Evolutionary conservation across 2,329 filamentous ascomycete genomes (phyloP).

Genomic region (Phaeosphaeriaceae sp.): DNA sequence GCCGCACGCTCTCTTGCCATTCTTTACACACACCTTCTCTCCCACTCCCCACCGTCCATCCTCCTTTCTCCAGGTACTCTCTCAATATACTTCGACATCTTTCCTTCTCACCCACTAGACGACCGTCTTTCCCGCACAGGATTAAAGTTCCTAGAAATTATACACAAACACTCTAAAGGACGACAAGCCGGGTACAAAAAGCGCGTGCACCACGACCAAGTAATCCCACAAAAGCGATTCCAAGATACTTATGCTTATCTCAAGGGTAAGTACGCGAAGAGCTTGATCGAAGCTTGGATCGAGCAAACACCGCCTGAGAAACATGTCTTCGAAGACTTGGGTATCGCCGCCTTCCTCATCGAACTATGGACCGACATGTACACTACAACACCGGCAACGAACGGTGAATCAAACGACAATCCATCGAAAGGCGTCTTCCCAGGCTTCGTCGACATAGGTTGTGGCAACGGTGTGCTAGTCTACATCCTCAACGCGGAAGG

Average conservation of each 20-base stretch:
- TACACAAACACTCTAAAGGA: conserved; percentile 77
- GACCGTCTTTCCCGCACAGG: conserved; percentile 70
- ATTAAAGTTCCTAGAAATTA: conserved; percentile 69
- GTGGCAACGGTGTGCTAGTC: conserved; percentile 90
- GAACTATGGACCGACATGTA: conserved; percentile 93
- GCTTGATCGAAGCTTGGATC: conserved; percentile 76
- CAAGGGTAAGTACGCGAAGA: conserved; percentile 77
- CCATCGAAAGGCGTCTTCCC: conserved; percentile 63
- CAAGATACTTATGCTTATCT: conserved; percentile 83
- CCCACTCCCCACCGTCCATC: neutral
- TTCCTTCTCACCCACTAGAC: conserved; percentile 46
- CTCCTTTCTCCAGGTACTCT: conserved; percentile 50
- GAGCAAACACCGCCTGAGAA: conserved; percentile 88
- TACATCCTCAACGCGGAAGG: conserved; percentile 82
- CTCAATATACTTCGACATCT: conserved; percentile 61
- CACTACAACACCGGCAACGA: conserved; percentile 27
- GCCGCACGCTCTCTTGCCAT: conserved; percentile 76
- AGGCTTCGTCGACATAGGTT: conserved; percentile 94
- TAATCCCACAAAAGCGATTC: conserved; percentile 77
- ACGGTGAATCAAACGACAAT: neutral
- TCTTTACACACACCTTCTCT: conserved; percentile 66
- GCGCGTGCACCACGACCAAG: conserved; percentile 79
- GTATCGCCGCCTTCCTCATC: conserved; percentile 89
- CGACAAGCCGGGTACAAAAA: conserved; percentile 73
- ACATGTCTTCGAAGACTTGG: conserved; percentile 93